Evolutionary conservation across 257 asterid species (phyloP).

Genomic region (Linaria vulgaris): DNA sequence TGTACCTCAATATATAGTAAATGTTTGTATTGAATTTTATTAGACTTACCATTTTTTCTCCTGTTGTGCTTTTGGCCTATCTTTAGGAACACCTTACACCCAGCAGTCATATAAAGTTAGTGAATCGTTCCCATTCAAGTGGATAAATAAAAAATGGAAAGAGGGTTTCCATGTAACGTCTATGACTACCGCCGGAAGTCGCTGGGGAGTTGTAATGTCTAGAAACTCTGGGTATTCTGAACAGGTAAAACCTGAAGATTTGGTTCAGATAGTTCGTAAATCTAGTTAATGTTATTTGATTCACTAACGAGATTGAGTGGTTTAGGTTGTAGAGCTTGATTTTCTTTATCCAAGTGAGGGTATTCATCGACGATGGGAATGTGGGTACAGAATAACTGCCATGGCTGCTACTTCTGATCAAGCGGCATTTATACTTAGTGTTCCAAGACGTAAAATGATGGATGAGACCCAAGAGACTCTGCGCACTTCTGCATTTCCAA

Average conservation of each 20-base stretch:
- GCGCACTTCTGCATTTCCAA: constrained; percentile 92
- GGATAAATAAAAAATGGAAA: constrained; percentile 98
- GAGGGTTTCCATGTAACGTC: constrained; percentile 99
- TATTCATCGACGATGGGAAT: constrained; percentile 92
- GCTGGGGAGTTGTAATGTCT: constrained; percentile 99
- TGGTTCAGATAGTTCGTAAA: not conserved
- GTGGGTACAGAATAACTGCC: constrained; percentile 84
- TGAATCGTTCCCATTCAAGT: constrained; percentile 96
- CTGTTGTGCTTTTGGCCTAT: constrained; percentile 10
- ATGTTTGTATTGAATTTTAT: not conserved
- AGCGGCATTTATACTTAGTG: constrained; percentile 83
- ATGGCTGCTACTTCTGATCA: constrained; percentile 97
- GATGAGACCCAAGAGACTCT: constrained; percentile 98
- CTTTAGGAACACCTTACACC: constrained; percentile 85
- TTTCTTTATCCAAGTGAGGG: constrained; percentile 97
- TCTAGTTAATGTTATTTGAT: not conserved
- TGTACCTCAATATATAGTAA: not conserved
- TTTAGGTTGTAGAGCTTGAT: constrained; percentile 92
- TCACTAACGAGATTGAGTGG: not conserved
- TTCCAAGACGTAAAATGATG: constrained; percentile 81
- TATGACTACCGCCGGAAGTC: constrained; percentile 98
- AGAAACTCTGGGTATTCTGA: constrained; percentile 89
- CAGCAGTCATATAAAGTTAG: constrained; percentile 98
- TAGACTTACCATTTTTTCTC: constrained; percentile 2
- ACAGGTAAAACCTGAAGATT: constrained; percentile 52